A percentile compares a stretch with the other conserved stretches of the same genome.
Evolutionary conservation across 2,329 filamentous ascomycete species (phyloP).

Genomic region (Aspergillus piperis): DNA sequence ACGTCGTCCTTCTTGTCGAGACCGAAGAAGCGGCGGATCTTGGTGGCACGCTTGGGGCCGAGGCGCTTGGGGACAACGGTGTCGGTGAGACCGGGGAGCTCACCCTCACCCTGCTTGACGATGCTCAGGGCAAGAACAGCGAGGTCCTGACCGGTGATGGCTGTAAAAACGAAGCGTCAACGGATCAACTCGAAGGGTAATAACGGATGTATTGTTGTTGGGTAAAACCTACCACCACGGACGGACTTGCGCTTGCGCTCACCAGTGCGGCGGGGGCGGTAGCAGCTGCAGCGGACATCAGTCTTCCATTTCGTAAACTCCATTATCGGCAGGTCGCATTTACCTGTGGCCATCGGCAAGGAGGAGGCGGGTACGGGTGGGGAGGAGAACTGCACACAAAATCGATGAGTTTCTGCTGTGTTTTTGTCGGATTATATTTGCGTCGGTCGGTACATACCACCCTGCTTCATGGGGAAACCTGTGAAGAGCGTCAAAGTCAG

Average conservation of each 20-base stretch:
- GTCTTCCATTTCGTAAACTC: constrained; percentile 1
- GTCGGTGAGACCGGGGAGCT: constrained; percentile 96
- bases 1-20: constrained; percentile 99
- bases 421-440: constrained; percentile 26
- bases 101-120: constrained; percentile 95
- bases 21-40: constrained; percentile 99
- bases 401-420: constrained; percentile 31
- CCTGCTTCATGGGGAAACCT: constrained; percentile 99
- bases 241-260: constrained; percentile 99
- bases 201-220: constrained; percentile 1
- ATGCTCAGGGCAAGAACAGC: constrained; percentile 91
- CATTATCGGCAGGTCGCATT: constrained; percentile 7
- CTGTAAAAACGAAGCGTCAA: constrained; percentile 43
- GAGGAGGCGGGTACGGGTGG: constrained; percentile 96
- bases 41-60: constrained; percentile 98
- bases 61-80: constrained; percentile 98
- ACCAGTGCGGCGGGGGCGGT: constrained; percentile 94
- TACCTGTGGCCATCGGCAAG: constrained; percentile 85
- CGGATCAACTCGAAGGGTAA: neutral
- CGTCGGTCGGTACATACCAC: constrained; percentile 53
- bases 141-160: constrained; percentile 96
- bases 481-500: constrained; percentile 27
- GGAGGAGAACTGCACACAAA: constrained; percentile 67
- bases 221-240: constrained; percentile 62
- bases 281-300: constrained; percentile 64